phyloP scores from a whole-genome alignment of 2,329 filamentous ascomycete genomes.

The Elsinoe perseae region DNA sequence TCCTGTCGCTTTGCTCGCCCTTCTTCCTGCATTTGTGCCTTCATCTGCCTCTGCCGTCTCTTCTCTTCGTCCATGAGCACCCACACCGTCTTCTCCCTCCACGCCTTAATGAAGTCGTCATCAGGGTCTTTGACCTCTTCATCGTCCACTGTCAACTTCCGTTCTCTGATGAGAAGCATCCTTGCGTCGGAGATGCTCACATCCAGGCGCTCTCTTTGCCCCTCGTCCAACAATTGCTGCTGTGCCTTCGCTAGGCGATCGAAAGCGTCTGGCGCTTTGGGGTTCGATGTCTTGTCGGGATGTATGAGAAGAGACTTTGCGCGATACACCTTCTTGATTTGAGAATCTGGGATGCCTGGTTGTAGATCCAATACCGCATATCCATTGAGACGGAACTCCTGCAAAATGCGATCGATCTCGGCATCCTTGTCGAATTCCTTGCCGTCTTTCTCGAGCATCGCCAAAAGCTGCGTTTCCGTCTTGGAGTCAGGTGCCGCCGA shows the following conservation, averaged over 20 bases:
- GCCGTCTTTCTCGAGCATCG: slow-evolving; percentile 72
- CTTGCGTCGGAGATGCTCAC: slow-evolving; percentile 94
- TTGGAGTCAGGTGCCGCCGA: slow-evolving; percentile 5
- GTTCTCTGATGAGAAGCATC: slow-evolving; percentile 87
- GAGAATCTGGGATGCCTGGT: slow-evolving; percentile 87
- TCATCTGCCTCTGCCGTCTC: slow-evolving; percentile 72
- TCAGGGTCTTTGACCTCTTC: slow-evolving; percentile 67
- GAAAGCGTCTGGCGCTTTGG: slow-evolving; percentile 85
- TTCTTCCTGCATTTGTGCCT: slow-evolving; percentile 94
- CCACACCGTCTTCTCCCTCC: slow-evolving; percentile 81
- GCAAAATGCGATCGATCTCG: slow-evolving; percentile 89
- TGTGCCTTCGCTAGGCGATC: slow-evolving; percentile 95
- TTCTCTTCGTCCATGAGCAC: slow-evolving; percentile 92
- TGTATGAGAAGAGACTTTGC: slow-evolving; percentile 98
- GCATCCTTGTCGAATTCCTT: slow-evolving; percentile 95
- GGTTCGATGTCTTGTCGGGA: slow-evolving; percentile 93
- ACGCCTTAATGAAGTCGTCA: slow-evolving; percentile 71
- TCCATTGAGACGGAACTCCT: slow-evolving; percentile 74
- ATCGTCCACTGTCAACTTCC: slow-evolving; percentile 85
- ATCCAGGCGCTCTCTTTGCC: slow-evolving; percentile 76
- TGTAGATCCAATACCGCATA: slow-evolving; percentile 95
- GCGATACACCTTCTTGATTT: slow-evolving; percentile 91
- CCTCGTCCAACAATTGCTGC: slow-evolving; percentile 85
- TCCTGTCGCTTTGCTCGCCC: slow-evolving; percentile 77
- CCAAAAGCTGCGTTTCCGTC: slow-evolving; percentile 63